phyloP scores from a whole-genome alignment of 495 filamentous ascomycete species.

The Neurospora sp. region DNA sequence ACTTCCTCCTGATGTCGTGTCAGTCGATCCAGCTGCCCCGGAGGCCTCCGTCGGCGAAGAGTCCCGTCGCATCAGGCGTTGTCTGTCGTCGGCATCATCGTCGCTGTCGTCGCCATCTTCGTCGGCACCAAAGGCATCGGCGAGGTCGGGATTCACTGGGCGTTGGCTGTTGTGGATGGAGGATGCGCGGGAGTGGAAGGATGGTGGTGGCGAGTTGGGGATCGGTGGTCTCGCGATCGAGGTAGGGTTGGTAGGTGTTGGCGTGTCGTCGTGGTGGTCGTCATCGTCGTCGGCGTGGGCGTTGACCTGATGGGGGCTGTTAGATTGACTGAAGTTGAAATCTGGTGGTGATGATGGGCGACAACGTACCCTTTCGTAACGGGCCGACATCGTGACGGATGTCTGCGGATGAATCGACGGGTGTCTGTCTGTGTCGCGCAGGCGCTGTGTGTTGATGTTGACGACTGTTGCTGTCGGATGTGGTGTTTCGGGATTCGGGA shows the following conservation, averaged over 20 bases:
- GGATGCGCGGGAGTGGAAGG: conserved; percentile 77
- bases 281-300: conserved; percentile 37
- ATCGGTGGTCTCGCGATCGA: conserved; percentile 32
- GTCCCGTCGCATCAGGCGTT: conserved; percentile 70
- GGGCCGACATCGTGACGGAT: conserved; percentile 58
- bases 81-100: conserved; percentile 71
- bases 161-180: conserved; percentile 51
- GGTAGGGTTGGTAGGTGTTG: conserved; percentile 21
- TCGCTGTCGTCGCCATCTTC: conserved; percentile 62
- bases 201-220: conserved; percentile 83
- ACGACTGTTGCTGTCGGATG: not conserved
- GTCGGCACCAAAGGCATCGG: conserved; percentile 80
- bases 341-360: not conserved
- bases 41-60: conserved; percentile 28
- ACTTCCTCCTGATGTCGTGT: conserved; percentile 1
- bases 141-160: conserved; percentile 60
- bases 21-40: conserved; percentile 5
- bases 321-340: not conserved
- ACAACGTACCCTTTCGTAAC: conserved; percentile 73
- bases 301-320: conserved; percentile 27
- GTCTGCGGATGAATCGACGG: not conserved
- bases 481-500: not conserved
- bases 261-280: conserved; percentile 7
- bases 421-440: not conserved
- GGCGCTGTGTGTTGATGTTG: not conserved